Percentiles rank a stretch among this genome's conserved stretches.
These are phyloP conservation scores for Populus tomentosa DNA, from an alignment of 441 rosid species.

Conservation along the genomic window DNA sequence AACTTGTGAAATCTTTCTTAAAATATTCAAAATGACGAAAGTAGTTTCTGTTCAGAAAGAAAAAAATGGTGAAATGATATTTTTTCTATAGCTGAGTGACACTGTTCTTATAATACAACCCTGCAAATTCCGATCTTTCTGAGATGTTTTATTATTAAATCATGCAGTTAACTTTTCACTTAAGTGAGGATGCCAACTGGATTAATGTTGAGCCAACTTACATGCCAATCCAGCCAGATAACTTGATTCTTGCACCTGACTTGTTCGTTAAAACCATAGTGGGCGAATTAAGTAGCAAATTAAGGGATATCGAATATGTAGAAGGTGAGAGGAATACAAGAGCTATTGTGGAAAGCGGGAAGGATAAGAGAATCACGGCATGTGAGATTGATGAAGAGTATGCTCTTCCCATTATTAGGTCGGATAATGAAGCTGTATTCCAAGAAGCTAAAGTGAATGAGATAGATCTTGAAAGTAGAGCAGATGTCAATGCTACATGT, in stretches of 20 bases:
- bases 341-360: conserved; percentile 2
- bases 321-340: conserved; percentile 14
- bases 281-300: conserved; percentile 17
- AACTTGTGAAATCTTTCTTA: background rate
- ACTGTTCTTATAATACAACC: background rate
- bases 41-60: background rate
- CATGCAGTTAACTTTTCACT: conserved; percentile 37
- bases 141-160: background rate
- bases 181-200: conserved; percentile 21
- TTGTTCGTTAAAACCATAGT: conserved; percentile 25
- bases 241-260: conserved; percentile 20
- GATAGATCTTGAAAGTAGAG: conserved; percentile 15
- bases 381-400: conserved; percentile 19
- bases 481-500: background rate
- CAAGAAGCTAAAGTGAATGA: conserved; percentile 21
- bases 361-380: conserved; percentile 14
- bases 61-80: background rate
- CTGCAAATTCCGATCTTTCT: background rate
- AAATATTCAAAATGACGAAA: no score
- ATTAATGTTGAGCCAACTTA: conserved; percentile 9
- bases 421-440: conserved; percentile 12
- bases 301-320: conserved; percentile 3
- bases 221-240: conserved; percentile 11
- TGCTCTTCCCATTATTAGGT: conserved; percentile 14
- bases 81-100: background rate